Base-by-base conservation (phyloP, 164 flowering plant species). In the Nelumbo lutea region DNA sequence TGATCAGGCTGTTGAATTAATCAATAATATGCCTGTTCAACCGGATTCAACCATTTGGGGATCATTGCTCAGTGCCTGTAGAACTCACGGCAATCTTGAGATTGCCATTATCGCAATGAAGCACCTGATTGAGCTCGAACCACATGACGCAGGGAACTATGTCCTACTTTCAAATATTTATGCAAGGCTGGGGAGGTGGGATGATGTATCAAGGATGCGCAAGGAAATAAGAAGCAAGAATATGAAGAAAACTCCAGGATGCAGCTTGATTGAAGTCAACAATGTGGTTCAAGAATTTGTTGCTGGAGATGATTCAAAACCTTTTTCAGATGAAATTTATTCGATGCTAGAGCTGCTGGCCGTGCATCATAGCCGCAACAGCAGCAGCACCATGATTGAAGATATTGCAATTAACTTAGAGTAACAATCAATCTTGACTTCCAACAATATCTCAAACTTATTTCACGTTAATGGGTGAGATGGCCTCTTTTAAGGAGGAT, bases 21-120 rank as follows among this genome's bases (percentile, higher is more conserved):
- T 76, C 0, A 13, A 67, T 5, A 60, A 73, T 44, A 75, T 75
- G 79, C 74, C 77, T 13, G 42, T 75, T 3, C 56, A 70, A 15
- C 72, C 79, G 38, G 81, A 79, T 61, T 70, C 81, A 38, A 64
- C 81, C 9, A 71, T 73, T 51, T 76, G 79, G 81, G 79, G 82
- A 42, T 79, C 82, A 61, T 48, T 79, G 71, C 75, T 79, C 13
- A 71, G 79, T 68, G 59, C 77, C 14, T 71, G 75, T 14, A 73
- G 77, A 71, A 76, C 68, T 57, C 71, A 73, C 46, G 59, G 72
- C 5, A 73, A 73, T 66, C 64, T 76, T 51, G 70, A 71, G 39
- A 61, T 71, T 52, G 75, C 75, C 2, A 59, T 73, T 42, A 66
- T 46, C 39, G 77, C 79, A n/a, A 73, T 74, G 73, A 69, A 76